These are phyloP conservation scores for Irpex sp. DNA, from an alignment of 1,284 basidiomycete species.

Conservation along the genomic window DNA sequence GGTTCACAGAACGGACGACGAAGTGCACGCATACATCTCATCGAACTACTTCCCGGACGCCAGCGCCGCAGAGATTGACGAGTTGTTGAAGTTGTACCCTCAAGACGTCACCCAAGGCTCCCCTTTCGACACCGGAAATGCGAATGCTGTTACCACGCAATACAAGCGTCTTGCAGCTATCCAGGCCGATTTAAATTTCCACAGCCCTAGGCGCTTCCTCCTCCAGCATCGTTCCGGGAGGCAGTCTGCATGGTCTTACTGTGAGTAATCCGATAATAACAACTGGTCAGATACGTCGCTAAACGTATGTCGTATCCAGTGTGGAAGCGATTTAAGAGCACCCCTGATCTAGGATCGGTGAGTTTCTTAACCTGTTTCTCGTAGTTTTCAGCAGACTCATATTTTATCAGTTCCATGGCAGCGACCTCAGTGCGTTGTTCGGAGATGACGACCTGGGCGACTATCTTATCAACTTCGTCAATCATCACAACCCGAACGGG, in stretches of 20 bases:
- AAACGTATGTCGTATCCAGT: background rate
- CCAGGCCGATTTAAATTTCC: conserved; percentile 50
- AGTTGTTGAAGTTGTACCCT: conserved; percentile 24
- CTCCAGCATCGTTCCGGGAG: conserved; percentile 25
- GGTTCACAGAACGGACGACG: conserved; percentile 33
- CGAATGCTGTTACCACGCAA: conserved; percentile 43
- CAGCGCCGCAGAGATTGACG: conserved; percentile 13
- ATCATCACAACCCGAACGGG: conserved; percentile 17
- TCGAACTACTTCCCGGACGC: conserved; percentile 20
- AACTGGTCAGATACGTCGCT: background rate
- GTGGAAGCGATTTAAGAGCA: conserved; percentile 14
- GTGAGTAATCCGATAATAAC: conserved; percentile 13
- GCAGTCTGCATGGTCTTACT: conserved; percentile 28
- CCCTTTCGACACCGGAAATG: conserved; percentile 44
- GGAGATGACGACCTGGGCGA: conserved; percentile 6
- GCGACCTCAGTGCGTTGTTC: background rate
- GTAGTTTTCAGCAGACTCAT: background rate
- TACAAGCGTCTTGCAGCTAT: conserved; percentile 52
- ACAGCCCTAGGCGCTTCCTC: conserved; percentile 49
- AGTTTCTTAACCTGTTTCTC: background rate
- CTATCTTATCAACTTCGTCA: conserved; percentile 16
- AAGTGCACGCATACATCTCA: conserved; percentile 33
- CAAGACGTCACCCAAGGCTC: conserved; percentile 37
- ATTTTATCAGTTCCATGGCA: background rate
- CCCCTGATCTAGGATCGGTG: conserved; percentile 3